phyloP scores from a whole-genome alignment of 2,329 filamentous ascomycete genomes.

The Daldinia eschscholtzii region DNA sequence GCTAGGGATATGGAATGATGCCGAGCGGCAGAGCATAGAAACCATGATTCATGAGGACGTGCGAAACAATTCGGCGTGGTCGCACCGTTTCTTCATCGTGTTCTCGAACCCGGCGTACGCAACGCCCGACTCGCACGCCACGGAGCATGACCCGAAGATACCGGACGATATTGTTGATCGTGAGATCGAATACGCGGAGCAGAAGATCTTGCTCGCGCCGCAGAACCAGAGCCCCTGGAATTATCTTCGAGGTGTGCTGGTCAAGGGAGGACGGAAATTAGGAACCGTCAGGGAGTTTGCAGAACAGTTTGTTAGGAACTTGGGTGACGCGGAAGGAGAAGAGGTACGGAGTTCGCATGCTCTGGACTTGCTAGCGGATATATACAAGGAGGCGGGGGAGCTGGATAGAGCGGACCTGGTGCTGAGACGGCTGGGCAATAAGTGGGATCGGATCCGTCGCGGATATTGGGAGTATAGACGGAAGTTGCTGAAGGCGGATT shows the following conservation, averaged over 20 bases:
- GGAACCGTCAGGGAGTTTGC: conserved; percentile 62
- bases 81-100: conserved; percentile 93
- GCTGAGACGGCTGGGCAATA: conserved; percentile 79
- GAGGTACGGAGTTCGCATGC: conserved; percentile 74
- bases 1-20: conserved; percentile 68
- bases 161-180: conserved; percentile 75
- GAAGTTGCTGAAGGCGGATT: conserved; percentile 54
- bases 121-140: conserved; percentile 63
- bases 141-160: conserved; percentile 67
- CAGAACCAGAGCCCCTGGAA: conserved; percentile 97
- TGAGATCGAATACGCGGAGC: conserved; percentile 80
- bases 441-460: conserved; percentile 90
- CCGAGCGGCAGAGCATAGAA: conserved; percentile 79
- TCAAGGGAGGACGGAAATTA: conserved; percentile 70
- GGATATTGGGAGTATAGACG: conserved; percentile 93
- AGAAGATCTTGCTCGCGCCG: conserved; percentile 81
- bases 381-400: conserved; percentile 69
- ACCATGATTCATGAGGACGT: conserved; percentile 82
- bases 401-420: conserved; percentile 75
- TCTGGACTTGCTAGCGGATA: conserved; percentile 79
- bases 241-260: conserved; percentile 83
- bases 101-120: conserved; percentile 72
- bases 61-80: conserved; percentile 97
- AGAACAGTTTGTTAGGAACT: conserved; percentile 62
- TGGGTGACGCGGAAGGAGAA: conserved; percentile 59